Base-by-base conservation (phyloP, 2,329 filamentous ascomycete species). In the Beauveria sp. region DNA sequence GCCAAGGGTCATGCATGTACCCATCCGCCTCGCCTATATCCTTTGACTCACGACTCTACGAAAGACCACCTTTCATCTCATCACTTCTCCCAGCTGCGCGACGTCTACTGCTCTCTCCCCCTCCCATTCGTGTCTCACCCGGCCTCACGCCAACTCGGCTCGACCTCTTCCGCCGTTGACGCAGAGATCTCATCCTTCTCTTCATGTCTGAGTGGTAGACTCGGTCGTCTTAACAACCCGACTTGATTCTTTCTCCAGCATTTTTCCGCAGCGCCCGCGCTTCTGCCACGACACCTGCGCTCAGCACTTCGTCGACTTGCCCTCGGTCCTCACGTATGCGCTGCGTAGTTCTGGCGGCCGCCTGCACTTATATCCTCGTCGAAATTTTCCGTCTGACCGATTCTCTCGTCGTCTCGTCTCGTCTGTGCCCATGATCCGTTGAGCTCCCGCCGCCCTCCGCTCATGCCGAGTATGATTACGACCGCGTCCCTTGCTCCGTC, bases 391-490 rank as follows among this genome's bases (percentile, higher is more conserved):
- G 20, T 16, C 9, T 24, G 46, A 30, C 34, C 34, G 30, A 51
- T 10, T 30, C 2, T 18, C 28, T 12, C 10, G 30, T 49, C 45
- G 43, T 30, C 45, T 26, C 54, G 26, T 34, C 45, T 47, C 34
- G 24, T 40, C 47, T 45, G 47, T 60, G 26, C 30, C 57, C 47
- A 60, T 53, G 49, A 24, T 52, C 57, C 47, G 14, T 5, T 53
- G 45, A 30, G 49, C 40, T 18, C 24, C 57, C 26, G 10, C 34
- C 57, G 3, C 54, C 47, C 24, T 34, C 43, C 47, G 57, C 52
- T 60, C 50, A 63, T 38, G 61, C 52, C 61, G 60, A 67, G 65
- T 66, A 70, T 72, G 70, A 66, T 72, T 58, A 66, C 69, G 64
- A 66, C 67, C 63, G 58, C 67, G 57, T 65, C 67, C 52, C 60